These are phyloP conservation scores for Talaromyces sp. DNA, from an alignment of 2,329 filamentous ascomycete species.

Conservation along the genomic window DNA sequence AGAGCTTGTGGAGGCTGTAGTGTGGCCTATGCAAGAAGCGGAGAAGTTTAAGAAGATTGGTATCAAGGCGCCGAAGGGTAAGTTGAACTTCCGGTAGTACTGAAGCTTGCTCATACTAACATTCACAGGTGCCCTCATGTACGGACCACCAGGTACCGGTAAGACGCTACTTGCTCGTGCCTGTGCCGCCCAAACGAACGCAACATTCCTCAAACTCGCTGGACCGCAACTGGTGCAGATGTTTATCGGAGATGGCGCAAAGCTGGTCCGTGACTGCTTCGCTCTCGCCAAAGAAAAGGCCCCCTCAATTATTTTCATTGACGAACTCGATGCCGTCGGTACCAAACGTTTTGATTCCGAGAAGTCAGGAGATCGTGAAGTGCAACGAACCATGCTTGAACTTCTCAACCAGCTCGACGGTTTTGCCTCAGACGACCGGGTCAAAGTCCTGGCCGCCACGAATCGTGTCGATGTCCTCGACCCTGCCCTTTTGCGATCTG, in stretches of 20 bases:
- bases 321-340: slow-evolving; percentile 96
- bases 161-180: slow-evolving; percentile 73
- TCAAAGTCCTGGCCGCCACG: slow-evolving; percentile 92
- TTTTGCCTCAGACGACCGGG: slow-evolving; percentile 92
- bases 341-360: slow-evolving; percentile 99
- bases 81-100: slow-evolving; percentile 20
- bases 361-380: slow-evolving; percentile 95
- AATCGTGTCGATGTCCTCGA: slow-evolving; percentile 94
- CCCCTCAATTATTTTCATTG: slow-evolving; percentile 98
- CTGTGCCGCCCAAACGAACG: slow-evolving; percentile 95
- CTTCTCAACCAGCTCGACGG: slow-evolving; percentile 97
- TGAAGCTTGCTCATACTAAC: not conserved
- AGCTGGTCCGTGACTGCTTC: slow-evolving; percentile 95
- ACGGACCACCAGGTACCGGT: slow-evolving; percentile 61
- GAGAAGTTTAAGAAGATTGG: slow-evolving; percentile 99
- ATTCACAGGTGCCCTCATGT: slow-evolving; percentile 84
- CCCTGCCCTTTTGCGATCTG: slow-evolving; percentile 83
- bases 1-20: slow-evolving; percentile 95
- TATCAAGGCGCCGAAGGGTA: slow-evolving; percentile 99
- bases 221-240: slow-evolving; percentile 98
- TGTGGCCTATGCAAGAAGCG: slow-evolving; percentile 99
- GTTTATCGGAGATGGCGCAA: slow-evolving; percentile 98
- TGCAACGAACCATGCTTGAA: slow-evolving; percentile 98
- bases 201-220: slow-evolving; percentile 96
- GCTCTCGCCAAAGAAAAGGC: slow-evolving; percentile 98